Conservation (phyloP, 371 early-diverging fungal species). For the Mortierella sp. region DNA sequence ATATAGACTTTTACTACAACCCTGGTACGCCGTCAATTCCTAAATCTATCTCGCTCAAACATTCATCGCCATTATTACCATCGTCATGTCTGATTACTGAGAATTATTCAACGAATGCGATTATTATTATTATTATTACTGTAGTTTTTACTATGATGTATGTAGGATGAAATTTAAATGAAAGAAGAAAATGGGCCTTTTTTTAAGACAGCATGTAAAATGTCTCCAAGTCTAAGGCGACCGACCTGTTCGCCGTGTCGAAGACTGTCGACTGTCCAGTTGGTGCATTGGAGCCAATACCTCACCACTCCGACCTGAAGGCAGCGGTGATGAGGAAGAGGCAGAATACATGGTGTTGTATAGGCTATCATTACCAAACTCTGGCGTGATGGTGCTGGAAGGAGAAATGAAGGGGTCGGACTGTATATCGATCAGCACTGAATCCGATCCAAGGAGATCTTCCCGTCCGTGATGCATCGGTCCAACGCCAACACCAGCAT, state of each 20-base stretch:
- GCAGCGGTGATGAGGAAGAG: background rate
- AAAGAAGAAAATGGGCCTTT: background rate
- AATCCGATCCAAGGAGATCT: background rate
- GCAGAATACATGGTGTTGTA: background rate
- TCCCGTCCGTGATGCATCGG: background rate
- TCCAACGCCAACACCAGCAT: background rate
- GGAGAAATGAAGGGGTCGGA: background rate
- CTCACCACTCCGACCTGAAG: slow-evolving; percentile 4
- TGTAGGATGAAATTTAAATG: background rate
- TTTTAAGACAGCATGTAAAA: too few relatives aligned
- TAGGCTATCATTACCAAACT: background rate
- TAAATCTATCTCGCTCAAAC: too few relatives aligned
- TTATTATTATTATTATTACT: too few relatives aligned
- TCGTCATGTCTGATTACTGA: too few relatives aligned
- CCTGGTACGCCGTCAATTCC: too few relatives aligned
- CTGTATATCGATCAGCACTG: background rate
- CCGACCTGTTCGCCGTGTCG: background rate
- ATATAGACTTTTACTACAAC: too few relatives aligned
- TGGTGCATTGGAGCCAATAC: slow-evolving; percentile 18
- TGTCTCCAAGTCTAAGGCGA: too few relatives aligned
- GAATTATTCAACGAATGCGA: too few relatives aligned
- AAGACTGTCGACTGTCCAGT: background rate
- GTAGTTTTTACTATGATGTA: too few relatives aligned
- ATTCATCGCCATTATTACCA: too few relatives aligned
- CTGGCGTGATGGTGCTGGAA: background rate